A percentile compares a stretch with the other conserved stretches of the same genome.
Conservation (phyloP, 73 alveolate genomes). For the Paramecium bursaria region DNA sequence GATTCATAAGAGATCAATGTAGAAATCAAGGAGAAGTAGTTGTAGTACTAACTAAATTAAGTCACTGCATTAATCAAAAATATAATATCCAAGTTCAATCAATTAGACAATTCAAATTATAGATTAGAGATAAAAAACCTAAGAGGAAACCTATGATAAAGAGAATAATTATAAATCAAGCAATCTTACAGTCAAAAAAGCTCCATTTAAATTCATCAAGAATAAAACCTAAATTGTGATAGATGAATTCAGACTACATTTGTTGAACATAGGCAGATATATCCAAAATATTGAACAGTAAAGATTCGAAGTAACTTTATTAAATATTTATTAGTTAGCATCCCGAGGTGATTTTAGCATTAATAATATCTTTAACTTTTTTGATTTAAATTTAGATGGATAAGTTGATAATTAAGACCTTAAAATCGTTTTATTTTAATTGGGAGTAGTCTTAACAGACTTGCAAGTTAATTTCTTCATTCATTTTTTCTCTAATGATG, state of each 20-base stretch:
- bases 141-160: conserved; percentile 23
- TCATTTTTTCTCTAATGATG: too few species aligned
- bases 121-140: neutral
- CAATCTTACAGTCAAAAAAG: conserved; percentile 13
- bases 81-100: conserved; percentile 5
- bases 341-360: conserved; percentile 24
- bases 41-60: too few species aligned
- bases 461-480: too few species aligned
- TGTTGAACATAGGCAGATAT: conserved; percentile 18
- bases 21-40: neutral
- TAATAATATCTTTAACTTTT: conserved; percentile 1
- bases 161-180: conserved; percentile 1
- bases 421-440: neutral
- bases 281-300: neutral
- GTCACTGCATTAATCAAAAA: too few species aligned
- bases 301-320: conserved; percentile 2
- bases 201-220: neutral
- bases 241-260: conserved; percentile 25
- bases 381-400: conserved; percentile 43
- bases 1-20: neutral
- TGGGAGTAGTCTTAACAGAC: too few species aligned
- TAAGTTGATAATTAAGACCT: conserved; percentile 10
- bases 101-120: neutral
- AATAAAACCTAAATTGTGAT: neutral
- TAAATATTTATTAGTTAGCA: conserved; percentile 1